Conservation (phyloP, 2,329 filamentous ascomycete species). For the Xylariaceae sp. region DNA sequence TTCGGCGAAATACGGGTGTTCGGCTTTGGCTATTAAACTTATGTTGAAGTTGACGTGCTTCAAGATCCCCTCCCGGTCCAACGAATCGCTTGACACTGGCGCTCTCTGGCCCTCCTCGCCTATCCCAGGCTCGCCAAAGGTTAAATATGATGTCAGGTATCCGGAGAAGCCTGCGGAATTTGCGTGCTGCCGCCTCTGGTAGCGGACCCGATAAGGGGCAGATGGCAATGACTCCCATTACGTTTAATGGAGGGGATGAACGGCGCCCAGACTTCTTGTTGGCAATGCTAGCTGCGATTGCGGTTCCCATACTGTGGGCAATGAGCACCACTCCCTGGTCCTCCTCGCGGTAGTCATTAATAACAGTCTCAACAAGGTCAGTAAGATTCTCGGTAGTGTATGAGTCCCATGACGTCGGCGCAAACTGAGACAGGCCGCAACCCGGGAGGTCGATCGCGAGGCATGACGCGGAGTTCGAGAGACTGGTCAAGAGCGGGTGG, state of each 20-base stretch:
- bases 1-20: constrained; percentile 76
- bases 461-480: constrained; percentile 79
- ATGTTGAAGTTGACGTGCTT: constrained; percentile 64
- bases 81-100: constrained; percentile 75
- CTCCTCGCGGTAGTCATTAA: constrained; percentile 67
- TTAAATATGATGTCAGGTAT: constrained; percentile 72
- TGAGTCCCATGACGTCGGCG: constrained; percentile 66
- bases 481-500: constrained; percentile 70
- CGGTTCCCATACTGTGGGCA: constrained; percentile 87
- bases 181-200: constrained; percentile 46
- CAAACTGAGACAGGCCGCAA: constrained; percentile 76
- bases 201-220: constrained; percentile 70
- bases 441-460: constrained; percentile 87
- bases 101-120: constrained; percentile 72
- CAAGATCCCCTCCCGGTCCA: constrained; percentile 59
- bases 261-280: constrained; percentile 43
- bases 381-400: constrained; percentile 74
- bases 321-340: constrained; percentile 74
- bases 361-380: constrained; percentile 69
- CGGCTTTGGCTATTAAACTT: constrained; percentile 78
- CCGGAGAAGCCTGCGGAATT: constrained; percentile 56
- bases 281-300: constrained; percentile 68
- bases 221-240: constrained; percentile 75
- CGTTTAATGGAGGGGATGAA: constrained; percentile 53
- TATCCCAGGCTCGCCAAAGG: constrained; percentile 72